phyloP scores from a whole-genome alignment of 805 yeast genomes.

The Lipomyces sp. region DNA sequence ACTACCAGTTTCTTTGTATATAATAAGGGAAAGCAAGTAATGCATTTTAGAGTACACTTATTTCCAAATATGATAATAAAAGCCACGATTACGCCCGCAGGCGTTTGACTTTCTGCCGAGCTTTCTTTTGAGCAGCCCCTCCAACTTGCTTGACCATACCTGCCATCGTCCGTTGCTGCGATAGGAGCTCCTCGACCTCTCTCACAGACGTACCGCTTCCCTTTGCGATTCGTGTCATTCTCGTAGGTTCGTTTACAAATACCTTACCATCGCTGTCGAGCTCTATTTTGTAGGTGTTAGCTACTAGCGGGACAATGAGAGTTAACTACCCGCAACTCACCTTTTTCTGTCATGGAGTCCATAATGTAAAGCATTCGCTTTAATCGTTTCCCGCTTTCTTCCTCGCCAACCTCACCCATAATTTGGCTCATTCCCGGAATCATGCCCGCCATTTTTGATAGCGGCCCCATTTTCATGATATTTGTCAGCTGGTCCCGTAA shows the following conservation, averaged over 20 bases:
- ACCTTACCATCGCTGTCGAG: constrained; percentile 83
- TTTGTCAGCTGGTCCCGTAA: constrained; percentile 93
- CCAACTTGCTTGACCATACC: constrained; percentile 75
- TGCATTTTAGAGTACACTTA: not conserved
- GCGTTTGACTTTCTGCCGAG: constrained; percentile 23
- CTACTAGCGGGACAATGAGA: not conserved
- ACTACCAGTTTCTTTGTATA: not conserved
- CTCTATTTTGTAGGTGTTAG: constrained; percentile 44
- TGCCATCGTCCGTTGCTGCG: constrained; percentile 93
- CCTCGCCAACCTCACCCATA: constrained; percentile 72
- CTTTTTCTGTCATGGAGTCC: constrained; percentile 90
- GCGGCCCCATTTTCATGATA: constrained; percentile 93
- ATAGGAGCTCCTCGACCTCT: constrained; percentile 87
- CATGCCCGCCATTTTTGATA: constrained; percentile 91
- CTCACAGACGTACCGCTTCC: constrained; percentile 92
- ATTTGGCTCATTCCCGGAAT: constrained; percentile 85
- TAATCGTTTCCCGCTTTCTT: constrained; percentile 78
- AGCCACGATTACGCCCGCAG: constrained; percentile 10
- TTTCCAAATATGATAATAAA: not conserved
- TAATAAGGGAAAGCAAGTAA: not conserved
- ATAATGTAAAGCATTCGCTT: constrained; percentile 85
- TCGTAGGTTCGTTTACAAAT: constrained; percentile 74
- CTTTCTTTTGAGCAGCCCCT: constrained; percentile 33
- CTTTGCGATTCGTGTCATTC: constrained; percentile 85
- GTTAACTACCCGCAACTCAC: not conserved